These are phyloP conservation scores for Cicer judaicum DNA, from an alignment of 306 rosid genomes.

Conservation along the genomic window DNA sequence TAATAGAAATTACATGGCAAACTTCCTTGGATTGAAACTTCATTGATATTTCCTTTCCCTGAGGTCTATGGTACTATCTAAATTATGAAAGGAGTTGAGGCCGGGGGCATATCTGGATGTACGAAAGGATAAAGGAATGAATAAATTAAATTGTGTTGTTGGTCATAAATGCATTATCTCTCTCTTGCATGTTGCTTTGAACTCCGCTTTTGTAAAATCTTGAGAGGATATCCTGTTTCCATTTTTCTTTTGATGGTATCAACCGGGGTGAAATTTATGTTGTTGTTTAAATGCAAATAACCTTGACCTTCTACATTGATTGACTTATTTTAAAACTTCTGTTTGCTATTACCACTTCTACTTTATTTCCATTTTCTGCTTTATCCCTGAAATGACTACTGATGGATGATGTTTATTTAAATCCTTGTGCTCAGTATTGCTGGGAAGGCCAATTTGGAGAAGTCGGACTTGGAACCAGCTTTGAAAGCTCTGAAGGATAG, in stretches of 20 bases:
- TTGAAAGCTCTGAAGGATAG: slow-evolving; percentile 95
- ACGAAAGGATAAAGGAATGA: slow-evolving; percentile 24
- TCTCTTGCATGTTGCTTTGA: neutral
- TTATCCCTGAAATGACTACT: slow-evolving; percentile 34
- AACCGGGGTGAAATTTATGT: slow-evolving; percentile 6
- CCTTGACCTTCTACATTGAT: slow-evolving; percentile 3
- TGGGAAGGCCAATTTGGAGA: slow-evolving; percentile 94
- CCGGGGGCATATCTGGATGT: neutral
- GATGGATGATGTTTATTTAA: slow-evolving; percentile 7
- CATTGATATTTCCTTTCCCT: neutral
- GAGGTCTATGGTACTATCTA: neutral
- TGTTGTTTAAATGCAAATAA: slow-evolving; percentile 26
- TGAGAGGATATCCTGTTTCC: slow-evolving; percentile 10
- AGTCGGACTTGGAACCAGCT: slow-evolving; percentile 94
- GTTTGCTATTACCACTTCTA: neutral
- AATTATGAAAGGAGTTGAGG: neutral
- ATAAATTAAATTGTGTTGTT: neutral
- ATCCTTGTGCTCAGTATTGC: slow-evolving; percentile 74
- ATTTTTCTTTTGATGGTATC: slow-evolving; percentile 20
- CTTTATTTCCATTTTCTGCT: slow-evolving; percentile 25
- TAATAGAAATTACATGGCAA: neutral
- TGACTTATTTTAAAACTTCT: neutral
- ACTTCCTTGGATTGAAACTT: slow-evolving; percentile 18
- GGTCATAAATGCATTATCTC: neutral
- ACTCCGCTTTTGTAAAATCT: neutral